These are phyloP conservation scores for Cordia subcordata DNA, from an alignment of 257 asterid species.

Conservation along the genomic window DNA sequence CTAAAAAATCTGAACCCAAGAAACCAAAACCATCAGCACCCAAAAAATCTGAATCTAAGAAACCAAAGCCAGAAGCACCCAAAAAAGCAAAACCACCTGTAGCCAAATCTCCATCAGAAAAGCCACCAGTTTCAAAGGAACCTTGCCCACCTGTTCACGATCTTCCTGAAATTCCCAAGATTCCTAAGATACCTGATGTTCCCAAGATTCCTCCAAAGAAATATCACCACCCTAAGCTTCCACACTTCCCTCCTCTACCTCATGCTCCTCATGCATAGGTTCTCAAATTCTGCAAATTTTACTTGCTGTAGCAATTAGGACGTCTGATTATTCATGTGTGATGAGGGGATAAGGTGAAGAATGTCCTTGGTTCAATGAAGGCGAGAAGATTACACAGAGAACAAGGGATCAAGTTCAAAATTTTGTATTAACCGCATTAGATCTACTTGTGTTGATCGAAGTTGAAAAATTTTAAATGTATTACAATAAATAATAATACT, in stretches of 20 bases:
- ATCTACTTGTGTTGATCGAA: background rate
- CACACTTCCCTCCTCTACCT: conserved; percentile 54
- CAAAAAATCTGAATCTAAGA: background rate
- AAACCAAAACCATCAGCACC: conserved; percentile 30
- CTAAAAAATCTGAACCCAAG: conserved; percentile 17
- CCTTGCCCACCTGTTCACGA: conserved; percentile 41
- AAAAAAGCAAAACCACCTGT: conserved; percentile 18
- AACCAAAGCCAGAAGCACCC: too few species aligned
- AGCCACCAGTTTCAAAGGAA: conserved; percentile 54
- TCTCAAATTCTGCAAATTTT: too few species aligned
- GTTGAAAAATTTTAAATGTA: too few species aligned
- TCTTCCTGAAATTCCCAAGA: conserved; percentile 24
- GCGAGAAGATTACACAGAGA: too few species aligned
- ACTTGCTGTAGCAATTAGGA: too few species aligned
- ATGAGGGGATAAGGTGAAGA: too few species aligned
- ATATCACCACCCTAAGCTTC: conserved; percentile 47
- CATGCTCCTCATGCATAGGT: background rate
- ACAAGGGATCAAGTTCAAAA: background rate
- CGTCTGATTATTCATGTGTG: too few species aligned
- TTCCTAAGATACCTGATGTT: conserved; percentile 42
- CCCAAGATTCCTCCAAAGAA: conserved; percentile 53
- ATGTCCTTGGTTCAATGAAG: too few species aligned
- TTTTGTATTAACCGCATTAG: background rate
- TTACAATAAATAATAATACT: too few species aligned
- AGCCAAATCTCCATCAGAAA: conserved; percentile 17